Percentiles rank a stretch among this genome's conserved stretches.
These are phyloP conservation scores for Rhipidocladum racemiflorum DNA, from an alignment of 176 grass and related monocot genomes.

Conservation along the genomic window DNA sequence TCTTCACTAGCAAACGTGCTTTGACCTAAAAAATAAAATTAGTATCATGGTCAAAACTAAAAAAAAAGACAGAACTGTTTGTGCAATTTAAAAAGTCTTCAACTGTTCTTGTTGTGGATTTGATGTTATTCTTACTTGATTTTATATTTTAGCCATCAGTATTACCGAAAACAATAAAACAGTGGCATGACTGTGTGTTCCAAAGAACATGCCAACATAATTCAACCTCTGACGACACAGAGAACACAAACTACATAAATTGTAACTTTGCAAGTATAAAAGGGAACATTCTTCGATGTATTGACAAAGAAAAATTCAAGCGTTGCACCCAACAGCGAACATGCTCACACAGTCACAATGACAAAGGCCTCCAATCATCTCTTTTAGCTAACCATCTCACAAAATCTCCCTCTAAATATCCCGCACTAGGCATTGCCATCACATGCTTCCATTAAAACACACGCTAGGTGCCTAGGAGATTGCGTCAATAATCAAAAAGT, in stretches of 20 bases:
- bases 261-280: background rate
- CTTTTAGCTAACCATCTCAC: background rate
- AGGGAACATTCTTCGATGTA: background rate
- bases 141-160: background rate
- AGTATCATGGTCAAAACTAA: background rate
- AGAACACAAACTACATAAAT: background rate
- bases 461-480: background rate
- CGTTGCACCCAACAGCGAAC: background rate
- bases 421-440: no score
- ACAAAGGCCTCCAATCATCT: background rate
- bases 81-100: background rate
- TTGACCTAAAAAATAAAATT: conserved; percentile 27
- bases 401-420: background rate
- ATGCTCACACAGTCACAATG: background rate
- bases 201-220: background rate
- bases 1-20: conserved; percentile 29
- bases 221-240: background rate
- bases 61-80: background rate
- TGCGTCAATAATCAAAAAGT: background rate
- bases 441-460: background rate
- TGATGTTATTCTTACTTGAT: no score
- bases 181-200: background rate
- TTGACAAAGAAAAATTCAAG: background rate
- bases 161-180: background rate
- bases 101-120: background rate